Evolutionary conservation across 441 rosid species (phyloP), one percentile per base, ranked within the genome.

Genomic region (Mallotus japonicus): DNA sequence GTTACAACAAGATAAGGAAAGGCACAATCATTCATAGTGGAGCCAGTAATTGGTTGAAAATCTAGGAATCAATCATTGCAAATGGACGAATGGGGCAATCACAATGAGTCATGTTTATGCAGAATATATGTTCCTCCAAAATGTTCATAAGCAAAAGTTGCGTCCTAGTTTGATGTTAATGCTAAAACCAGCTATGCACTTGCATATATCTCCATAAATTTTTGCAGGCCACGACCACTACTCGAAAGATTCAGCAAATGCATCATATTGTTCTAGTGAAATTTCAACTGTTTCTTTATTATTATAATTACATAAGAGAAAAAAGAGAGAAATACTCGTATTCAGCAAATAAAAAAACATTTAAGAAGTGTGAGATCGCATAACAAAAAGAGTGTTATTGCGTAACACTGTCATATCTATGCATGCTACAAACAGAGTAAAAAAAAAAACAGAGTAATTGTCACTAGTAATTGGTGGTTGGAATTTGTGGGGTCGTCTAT

Each of bases 401-500:
- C 16, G 2, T 50, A 50, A 1, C 16, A 50, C 16, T 11, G 1
- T 50, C 16, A 50, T 12, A 17, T 8, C 7, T 16, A 6, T 54
- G 46, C 46, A 42, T 42, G 1, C 46, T 14, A 57, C 32, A 44
- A 6, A 28, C 69, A 65, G 22, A 65, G 20, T 49, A 65, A 24
- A 24, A 24, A 24, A 24, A 24, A 24, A 24, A 24, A 24, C 0
- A 2, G 2, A 0, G 0, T 0, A 65, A 65, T 10, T 24, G 20
- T 50, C 57, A 66, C 14, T 66, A 22, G 44, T 46, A 46, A 59
- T 16, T 24, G 65, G 28, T 46, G 65, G 73, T 28, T 46, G 65
- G 56, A 24, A 44, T 42, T 70, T 70, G 44, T 57, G 19, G 73
- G 54, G 17, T 46, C n/a, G 28, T 0, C 1, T 40, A 15, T 69